A percentile compares a stretch with the other conserved stretches of the same genome.
Conservation (phyloP, 2,329 filamentous ascomycete genomes). For the Monosporascus sp. region DNA sequence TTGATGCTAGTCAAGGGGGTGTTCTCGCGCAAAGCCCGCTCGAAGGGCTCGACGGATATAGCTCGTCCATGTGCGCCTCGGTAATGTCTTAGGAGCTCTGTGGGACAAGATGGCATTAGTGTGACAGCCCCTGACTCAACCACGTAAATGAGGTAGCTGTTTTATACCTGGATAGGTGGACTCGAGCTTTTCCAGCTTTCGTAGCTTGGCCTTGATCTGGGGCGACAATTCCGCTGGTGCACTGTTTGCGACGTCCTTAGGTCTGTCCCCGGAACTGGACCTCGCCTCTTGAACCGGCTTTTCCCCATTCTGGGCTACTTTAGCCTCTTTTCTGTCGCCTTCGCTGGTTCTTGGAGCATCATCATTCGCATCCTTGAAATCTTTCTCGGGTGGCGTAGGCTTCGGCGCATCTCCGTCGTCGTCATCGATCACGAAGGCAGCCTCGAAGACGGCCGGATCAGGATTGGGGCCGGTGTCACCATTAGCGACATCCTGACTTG, state of each 20-base stretch:
- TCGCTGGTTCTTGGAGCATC: conserved; percentile 1
- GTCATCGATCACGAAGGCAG: conserved; percentile 81
- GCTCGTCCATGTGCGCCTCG: conserved; percentile 84
- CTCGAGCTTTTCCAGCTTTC: conserved; percentile 87
- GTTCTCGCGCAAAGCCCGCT: conserved; percentile 83
- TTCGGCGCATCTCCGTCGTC: conserved; percentile 71
- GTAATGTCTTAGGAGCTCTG: conserved; percentile 87
- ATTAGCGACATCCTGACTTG: conserved; percentile 29
- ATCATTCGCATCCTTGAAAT: conserved; percentile 15
- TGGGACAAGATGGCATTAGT: conserved; percentile 2
- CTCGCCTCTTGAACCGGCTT: conserved; percentile 3
- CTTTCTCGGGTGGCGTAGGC: conserved; percentile 31
- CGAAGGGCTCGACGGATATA: conserved; percentile 86
- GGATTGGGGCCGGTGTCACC: conserved; percentile 49
- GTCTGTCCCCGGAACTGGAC: conserved; percentile 15
- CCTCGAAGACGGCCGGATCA: conserved; percentile 83
- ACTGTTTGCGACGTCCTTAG: conserved; percentile 12
- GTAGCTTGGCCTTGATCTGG: conserved; percentile 69
- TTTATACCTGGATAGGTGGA: conserved; percentile 72
- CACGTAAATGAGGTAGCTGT: not conserved
- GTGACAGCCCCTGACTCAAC: not conserved
- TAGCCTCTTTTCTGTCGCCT: conserved; percentile 12
- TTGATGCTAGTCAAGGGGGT: conserved; percentile 85
- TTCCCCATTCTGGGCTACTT: conserved; percentile 5
- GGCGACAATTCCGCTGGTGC: conserved; percentile 56